Evolutionary conservation across 345 rosid genomes (phyloP), one percentile per base, ranked within the genome.

Genomic region (Dipteronia sinensis): DNA sequence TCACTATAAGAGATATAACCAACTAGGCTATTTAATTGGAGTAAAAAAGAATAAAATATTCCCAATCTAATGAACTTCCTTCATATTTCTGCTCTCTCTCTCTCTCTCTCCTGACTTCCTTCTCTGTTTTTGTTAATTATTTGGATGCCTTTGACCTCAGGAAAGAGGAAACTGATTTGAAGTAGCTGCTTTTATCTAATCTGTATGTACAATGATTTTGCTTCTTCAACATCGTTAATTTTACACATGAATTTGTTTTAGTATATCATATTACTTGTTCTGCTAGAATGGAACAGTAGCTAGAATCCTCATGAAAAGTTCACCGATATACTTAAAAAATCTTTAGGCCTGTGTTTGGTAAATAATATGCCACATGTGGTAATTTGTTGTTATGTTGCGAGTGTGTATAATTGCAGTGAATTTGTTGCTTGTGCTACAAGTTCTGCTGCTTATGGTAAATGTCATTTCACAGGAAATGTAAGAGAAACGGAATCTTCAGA

Each of bases 391-490:
- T 23, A 12, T 34, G 25, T 51, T 15, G 61, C 2, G 27, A 34
- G 27, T 70, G 29, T 47, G 55, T 11, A 46, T 70, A 6, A 47
- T 47, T 25, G 40, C 19, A 6, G 3, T 12, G 51, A 20, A 15
- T 49, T 46, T 74, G 7, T 16, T 25, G 46, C 17, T 71, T 71
- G 55, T 63, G 34, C 38, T 38, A 34, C 53, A 31, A 47, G 47
- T 61, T 76, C 20, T 40, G 66, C 59, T 40, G 74, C 82, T 79
- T 31, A 46, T 40, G 29, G 46, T 67, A 29, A 69, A 56, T 38
- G 64, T 64, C 69, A 66, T 76, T 63, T 15, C 71, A 38, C 82
- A 89, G 90, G 83, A 69, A 75, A 67, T 73, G 71, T 51, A 67
- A 73, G 65, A 67, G 86, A 78, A 67, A 69, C 5, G 44, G 78